phyloP scores from a whole-genome alignment of 2,329 filamentous ascomycete genomes.

The Stagonosporopsis rhizophila region DNA sequence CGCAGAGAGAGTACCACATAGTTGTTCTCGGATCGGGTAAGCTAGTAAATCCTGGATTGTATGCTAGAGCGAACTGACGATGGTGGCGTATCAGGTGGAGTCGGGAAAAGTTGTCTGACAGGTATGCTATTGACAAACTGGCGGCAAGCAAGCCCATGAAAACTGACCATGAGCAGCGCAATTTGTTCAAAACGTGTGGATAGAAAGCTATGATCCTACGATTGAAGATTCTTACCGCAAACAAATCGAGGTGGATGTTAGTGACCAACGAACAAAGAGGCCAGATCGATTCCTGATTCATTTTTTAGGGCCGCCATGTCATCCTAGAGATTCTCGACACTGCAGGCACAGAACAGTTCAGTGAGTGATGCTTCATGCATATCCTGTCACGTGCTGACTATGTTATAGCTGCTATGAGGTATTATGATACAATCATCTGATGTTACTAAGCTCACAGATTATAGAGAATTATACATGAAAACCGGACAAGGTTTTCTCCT shows the following conservation, averaged over 20 bases:
- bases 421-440: constrained; percentile 26
- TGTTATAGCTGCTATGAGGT: constrained; percentile 45
- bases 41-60: constrained; percentile 26
- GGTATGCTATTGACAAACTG: constrained; percentile 60
- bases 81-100: constrained; percentile 68
- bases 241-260: constrained; percentile 78
- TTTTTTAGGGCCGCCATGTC: constrained; percentile 77
- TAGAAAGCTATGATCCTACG: constrained; percentile 73
- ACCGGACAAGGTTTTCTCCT: constrained; percentile 90
- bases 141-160: background rate
- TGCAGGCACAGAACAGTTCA: constrained; percentile 91
- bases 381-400: constrained; percentile 24
- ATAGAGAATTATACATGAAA: constrained; percentile 72
- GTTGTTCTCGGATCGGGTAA: constrained; percentile 53
- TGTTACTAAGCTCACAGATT: constrained; percentile 20
- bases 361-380: constrained; percentile 59
- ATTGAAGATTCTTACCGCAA: constrained; percentile 69
- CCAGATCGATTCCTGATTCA: constrained; percentile 21
- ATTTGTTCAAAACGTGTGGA: constrained; percentile 94
- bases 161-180: constrained; percentile 63
- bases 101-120: constrained; percentile 91
- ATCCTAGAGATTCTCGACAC: constrained; percentile 92
- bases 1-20: constrained; percentile 53
- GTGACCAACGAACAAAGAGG: constrained; percentile 46
- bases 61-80: constrained; percentile 34